Evolutionary conservation across 1,139 yeast genomes (phyloP), one percentile per base, ranked within the genome.

Genomic region (Ogataea hybrid): DNA sequence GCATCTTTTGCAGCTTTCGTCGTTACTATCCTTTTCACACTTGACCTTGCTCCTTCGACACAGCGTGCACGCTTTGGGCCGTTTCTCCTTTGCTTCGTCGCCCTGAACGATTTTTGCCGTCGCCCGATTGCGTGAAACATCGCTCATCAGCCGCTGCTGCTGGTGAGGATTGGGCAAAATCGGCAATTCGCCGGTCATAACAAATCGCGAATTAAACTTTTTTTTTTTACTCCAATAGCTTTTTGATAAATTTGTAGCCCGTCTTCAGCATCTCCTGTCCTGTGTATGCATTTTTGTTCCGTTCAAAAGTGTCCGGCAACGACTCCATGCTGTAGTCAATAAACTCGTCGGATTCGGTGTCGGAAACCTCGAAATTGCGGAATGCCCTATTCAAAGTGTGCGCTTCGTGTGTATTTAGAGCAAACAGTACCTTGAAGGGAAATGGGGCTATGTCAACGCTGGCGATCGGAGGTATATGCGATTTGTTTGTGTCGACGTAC

Each of bases 401-500:
- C 2, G 51, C 37, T 30, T 53, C 57, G 32, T 52, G 53, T 3
- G 58, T 53, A 37, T 53, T 49, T 22, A 50, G 37, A 10, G 55
- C 57, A 41, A 47, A 56, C 10, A 61, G 55, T 9, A 75, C 63
- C 38, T 64, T 61, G 56, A 79, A 84, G 0, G 87, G 87, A 53
- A 84, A 85, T 4, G 92, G 90, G 14, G 79, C 65, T 25, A 75
- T 67, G 10, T 81, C 88, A 11, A 81, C 67, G 2, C 85, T 75
- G 5, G 84, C 78, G 16, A 85, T 82, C 1, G 87, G 85, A 2
- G 95, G 95, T 3, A 85, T 79, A 51, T 83, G 89, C 39, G 70
- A 76, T 53, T 77, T 81, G 53, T 81, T 71, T 5, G 60, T 54
- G 53, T 83, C 85, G 12, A 71, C 78, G 18, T 67, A 62, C 18